Base-by-base conservation (phyloP, 2,329 filamentous ascomycete genomes). In the Stromatinia cepivora region DNA sequence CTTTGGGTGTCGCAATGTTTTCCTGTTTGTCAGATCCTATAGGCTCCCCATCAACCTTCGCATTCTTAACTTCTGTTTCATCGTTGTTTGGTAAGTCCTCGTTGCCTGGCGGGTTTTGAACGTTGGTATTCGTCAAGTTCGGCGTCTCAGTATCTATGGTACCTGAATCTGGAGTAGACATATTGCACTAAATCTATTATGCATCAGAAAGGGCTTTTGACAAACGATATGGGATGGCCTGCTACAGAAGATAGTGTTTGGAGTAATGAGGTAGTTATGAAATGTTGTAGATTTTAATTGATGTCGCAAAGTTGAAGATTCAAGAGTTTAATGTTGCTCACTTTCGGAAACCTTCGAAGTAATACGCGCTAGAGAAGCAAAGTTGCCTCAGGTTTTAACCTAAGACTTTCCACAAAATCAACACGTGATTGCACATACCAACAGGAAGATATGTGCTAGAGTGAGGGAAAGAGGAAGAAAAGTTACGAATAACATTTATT, bases 121-220 rank as follows among this genome's bases (percentile, higher is more conserved):
- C 39, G 15, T 46, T 11, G 48, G 50, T 8, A 36, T 13, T 36
- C 36, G 17, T 36, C 39, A 45, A 48, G 17, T 64, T 54, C 45
- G 58, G 58, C 13, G 58, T 15, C 22, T 69, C 45, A 50, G 66
- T 64, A 42, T 53, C 61, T 63, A 69, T 50, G 48, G 66, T 45
- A 64, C 61, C 52, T 48, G 58, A 52, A 53, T 69, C 66, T 52
- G 66, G 48, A n/a, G 66, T 53, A 62, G 66, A 69, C 66, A 69
- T 69, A 53, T 64, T 69, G 66, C 57, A 48, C 66, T 69, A 54
- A 36, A 69, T 54, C 58, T 69, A 69, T 46, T 48, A 69, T 69
- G 42, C 66, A 69, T 69, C 48, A 69, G 66, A 69, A 64, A 56
- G 61, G 13, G 58, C 58, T 56, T 69, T 69, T 45, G 48, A 69